Evolutionary conservation across 768 basidiomycete genomes (phyloP).

Genomic region (Russula virescens): DNA sequence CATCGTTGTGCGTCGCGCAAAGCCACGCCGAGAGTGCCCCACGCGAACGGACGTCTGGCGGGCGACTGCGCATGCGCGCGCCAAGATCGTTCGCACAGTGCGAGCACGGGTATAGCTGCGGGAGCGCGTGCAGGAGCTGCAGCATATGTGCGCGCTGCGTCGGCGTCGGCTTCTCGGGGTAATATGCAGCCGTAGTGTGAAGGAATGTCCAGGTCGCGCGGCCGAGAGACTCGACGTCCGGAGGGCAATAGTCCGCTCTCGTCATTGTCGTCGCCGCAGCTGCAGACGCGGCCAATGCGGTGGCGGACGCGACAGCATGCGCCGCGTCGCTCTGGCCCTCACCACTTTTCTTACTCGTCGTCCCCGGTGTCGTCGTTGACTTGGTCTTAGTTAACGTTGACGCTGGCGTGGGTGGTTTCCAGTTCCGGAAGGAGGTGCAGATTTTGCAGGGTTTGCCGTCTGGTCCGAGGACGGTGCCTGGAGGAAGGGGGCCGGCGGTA

Average conservation of each 20-base stretch:
- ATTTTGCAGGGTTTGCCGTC: constrained; percentile 96
- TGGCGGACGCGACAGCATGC: constrained; percentile 33
- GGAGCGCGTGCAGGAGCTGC: constrained; percentile 67
- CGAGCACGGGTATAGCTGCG: constrained; percentile 81
- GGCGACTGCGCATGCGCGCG: constrained; percentile 53
- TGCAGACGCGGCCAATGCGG: constrained; percentile 25
- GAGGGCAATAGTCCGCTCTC: constrained; percentile 57
- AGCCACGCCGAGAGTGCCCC: constrained; percentile 74
- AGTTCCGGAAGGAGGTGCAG: constrained; percentile 74
- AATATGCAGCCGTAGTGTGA: constrained; percentile 93
- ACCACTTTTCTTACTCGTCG: constrained; percentile 11
- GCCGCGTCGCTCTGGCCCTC: constrained; percentile 31
- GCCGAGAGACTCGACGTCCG: constrained; percentile 86
- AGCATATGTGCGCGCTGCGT: constrained; percentile 82
- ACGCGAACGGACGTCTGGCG: constrained; percentile 76
- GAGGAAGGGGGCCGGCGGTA: constrained; percentile 42
- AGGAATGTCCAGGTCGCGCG: constrained; percentile 96
- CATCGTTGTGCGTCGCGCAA: constrained; percentile 89
- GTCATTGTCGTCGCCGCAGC: constrained; percentile 27
- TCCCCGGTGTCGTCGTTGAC: not conserved
- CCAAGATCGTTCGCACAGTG: constrained; percentile 83
- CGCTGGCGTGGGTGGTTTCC: constrained; percentile 47
- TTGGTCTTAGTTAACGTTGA: constrained; percentile 28
- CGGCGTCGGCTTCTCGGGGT: constrained; percentile 74
- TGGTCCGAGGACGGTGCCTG: constrained; percentile 83